A percentile compares a stretch with the other conserved stretches of the same genome.
Conservation (phyloP, 2,329 filamentous ascomycete species). For the Fusarium sp. region DNA sequence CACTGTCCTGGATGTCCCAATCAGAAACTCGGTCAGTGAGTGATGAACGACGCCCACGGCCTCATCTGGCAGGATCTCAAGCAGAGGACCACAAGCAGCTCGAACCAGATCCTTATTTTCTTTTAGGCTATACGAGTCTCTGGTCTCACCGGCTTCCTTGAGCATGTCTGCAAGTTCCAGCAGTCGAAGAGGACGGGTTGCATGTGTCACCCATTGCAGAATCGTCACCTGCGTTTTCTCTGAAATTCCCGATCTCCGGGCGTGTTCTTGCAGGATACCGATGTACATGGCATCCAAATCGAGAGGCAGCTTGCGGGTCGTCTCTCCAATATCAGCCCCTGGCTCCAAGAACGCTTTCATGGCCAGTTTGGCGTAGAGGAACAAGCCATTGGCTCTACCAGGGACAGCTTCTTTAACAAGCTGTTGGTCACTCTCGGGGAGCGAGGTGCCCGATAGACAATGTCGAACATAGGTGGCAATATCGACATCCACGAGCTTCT, state of each 20-base stretch:
- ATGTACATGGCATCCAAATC: conserved; percentile 32
- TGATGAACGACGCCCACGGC: conserved; percentile 37
- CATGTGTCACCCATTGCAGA: conserved; percentile 30
- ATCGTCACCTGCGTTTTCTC: conserved; percentile 25
- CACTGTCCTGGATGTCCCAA: conserved; percentile 10
- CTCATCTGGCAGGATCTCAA: conserved; percentile 35
- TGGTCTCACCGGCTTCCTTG: neutral
- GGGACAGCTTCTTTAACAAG: conserved; percentile 28
- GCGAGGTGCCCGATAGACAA: conserved; percentile 20
- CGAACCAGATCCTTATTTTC: conserved; percentile 26
- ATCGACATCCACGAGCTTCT: conserved; percentile 52
- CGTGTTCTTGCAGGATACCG: conserved; percentile 24
- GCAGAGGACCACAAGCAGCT: conserved; percentile 30
- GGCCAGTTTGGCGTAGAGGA: conserved; percentile 38
- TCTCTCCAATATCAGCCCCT: neutral
- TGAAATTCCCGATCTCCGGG: conserved; percentile 21
- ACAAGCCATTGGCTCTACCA: conserved; percentile 34
- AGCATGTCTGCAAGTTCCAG: conserved; percentile 37
- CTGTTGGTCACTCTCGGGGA: conserved; percentile 31
- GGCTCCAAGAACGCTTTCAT: conserved; percentile 34
- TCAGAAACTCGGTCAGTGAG: conserved; percentile 36
- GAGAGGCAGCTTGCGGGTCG: conserved; percentile 13
- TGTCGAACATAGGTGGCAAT: conserved; percentile 52
- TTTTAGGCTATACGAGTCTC: conserved; percentile 1
- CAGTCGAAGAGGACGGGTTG: conserved; percentile 30